Evolutionary conservation across 495 filamentous ascomycete genomes (phyloP), one percentile per base, ranked within the genome.

Genomic region (Aspergillus affinis): DNA sequence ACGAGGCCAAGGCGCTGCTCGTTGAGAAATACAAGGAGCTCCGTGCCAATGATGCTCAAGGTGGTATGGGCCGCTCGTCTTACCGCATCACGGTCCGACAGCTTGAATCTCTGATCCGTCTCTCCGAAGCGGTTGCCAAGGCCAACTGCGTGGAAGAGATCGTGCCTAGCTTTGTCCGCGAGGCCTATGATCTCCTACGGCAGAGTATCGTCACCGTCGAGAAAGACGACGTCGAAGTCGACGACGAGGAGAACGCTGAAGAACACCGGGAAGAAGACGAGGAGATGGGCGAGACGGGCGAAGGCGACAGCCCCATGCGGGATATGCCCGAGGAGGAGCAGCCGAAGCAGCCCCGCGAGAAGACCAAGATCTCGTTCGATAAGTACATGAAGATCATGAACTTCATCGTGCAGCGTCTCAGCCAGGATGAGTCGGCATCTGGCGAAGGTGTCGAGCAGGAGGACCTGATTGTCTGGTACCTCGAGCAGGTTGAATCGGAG

Each of bases 81-180:
- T 99, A 98, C 80, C 86, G 94, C 61, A 98, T 99, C 72, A 99
- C 94, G 0, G 95, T 98, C 45, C 82, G 94, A 65, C 94, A 99
- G 73, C 82, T 99, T 17, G 94, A 99, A 72, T 93, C 89, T 59
- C 82, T 99, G 78, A 96, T 99, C 57, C 91, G 94, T 44, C 73
- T 99, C 55, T 91, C 87, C 49, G 94, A 99, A 76, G 94, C 93
- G 6, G 96, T 99, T 57, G 95, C 94, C 51, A 97, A 97, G 73
- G 91, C 90, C 45, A 98, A 96, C 69, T 98, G 94, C 72, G 90
- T 97, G 30, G 92, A 93, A 68, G 92, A 97, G 62, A 87, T 99
- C 55, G 86, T 86, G 0, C 83, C 88, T 29, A 85, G 83, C 0
- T 93, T 97, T 65, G 94, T 99, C 13, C 82, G 87, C 21, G 94